Evolutionary conservation across 208 protist species (phyloP), one percentile per base, ranked within the genome.

Genomic region (Leishmania aethiopica): DNA sequence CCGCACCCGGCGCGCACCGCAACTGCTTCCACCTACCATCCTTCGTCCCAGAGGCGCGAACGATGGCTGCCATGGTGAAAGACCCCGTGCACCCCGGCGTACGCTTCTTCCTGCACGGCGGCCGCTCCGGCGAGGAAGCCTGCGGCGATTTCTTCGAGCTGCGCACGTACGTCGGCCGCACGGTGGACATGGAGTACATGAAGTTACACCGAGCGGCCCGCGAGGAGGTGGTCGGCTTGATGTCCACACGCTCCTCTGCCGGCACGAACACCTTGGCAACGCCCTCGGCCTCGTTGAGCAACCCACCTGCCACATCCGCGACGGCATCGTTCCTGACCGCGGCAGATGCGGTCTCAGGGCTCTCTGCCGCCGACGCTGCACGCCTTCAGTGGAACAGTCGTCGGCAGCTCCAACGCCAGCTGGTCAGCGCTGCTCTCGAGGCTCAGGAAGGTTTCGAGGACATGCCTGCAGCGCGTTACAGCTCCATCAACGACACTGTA

Each of bases 101-200:
- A 47, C 88, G 89, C 67, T 93, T 95, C 59, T 93, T 93, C 74
- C 75, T 95, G 49, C 86, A 88, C 77, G 90, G 91, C 40, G 91
- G 91, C 73, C 89, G 91, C 59, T 79, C 71, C 13, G 88, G 86
- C 51, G 90, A 95, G 78, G 83, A 88, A 13, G 78, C 88, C 42
- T 84, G 81, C 62, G 89, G 87, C 3, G 91, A 95, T 51, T 69
- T 95, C 57, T 92, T 90, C 64, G 85, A 93, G 59, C 76, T 93
- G 5, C 87, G 86, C 77, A 78, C 89, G 72, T 45, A 45, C 71
- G 69, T 80, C 42, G 49, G 47, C 28, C 81, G 77, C 11, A 42
- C 51, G 0, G 71, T 82, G 4, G 82, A 90, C 69, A 53, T 80
- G 40, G 79, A 80, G 53, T 88, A 85, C 78, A 71, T 32, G 57